Evolutionary conservation across 495 filamentous ascomycete species (phyloP), one percentile per base, ranked within the genome.

Genomic region (Hypoxylon rickii): DNA sequence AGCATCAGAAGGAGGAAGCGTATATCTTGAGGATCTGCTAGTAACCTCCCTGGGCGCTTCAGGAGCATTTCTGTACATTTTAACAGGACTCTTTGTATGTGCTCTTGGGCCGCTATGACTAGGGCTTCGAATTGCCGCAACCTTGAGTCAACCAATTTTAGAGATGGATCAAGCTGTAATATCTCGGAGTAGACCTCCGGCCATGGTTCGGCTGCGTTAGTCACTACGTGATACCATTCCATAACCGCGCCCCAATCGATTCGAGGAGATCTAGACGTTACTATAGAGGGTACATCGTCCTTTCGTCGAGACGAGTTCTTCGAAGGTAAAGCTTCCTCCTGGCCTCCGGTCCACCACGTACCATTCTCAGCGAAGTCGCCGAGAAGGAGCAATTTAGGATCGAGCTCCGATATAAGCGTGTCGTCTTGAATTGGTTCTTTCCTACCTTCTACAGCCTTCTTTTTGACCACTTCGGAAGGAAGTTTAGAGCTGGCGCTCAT

Each of bases 1-100:
- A 96, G 71, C 45, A 96, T 71, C 13, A 96, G 86, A n/a, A 97
- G 76, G 16, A 96, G 71, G 65, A 95, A 95, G 39, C 93, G 80
- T 26, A 86, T 76, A 45, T 95, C 86, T 49, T 86, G 81, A 16
- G 90, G 85, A 24, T 79, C 80, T 44, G 76, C 83, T 53, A 96
- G 63, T 8, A 83, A 80, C 26, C 89, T 79, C 3, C 89, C 84
- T 3, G 92, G 93, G 8, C 93, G 83, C 63, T 92, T 96, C n/a
- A 96, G 74, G 38, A 96, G 73, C 57, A 77, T 88, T 68, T 97
- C 92, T 1, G 83, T 88, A 13, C 89, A 87, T 67, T 94, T 96
- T 42, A 97, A 72, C 3, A 97, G 77, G 3, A 84, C 80, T 43
- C 83, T 73, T 38, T 88, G 86, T 33, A 84, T 70, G 52, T 92